phyloP scores from a whole-genome alignment of 805 yeast species.

The Candida namnaoensis region DNA sequence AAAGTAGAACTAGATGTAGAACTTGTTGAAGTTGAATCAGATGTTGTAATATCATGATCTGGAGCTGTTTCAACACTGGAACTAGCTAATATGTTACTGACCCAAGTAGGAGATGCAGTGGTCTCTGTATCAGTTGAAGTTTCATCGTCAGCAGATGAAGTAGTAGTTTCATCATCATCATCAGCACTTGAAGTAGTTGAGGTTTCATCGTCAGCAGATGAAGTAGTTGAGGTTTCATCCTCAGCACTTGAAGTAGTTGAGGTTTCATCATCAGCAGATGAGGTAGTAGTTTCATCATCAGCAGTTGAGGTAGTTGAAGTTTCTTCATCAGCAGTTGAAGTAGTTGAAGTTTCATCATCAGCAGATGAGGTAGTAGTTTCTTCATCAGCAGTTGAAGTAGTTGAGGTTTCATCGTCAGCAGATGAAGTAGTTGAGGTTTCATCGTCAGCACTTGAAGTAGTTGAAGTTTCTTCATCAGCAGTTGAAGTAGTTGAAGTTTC shows the following conservation, averaged over 20 bases:
- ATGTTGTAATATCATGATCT: too few species aligned
- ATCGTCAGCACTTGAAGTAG: too few species aligned
- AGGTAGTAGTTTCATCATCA: neutral
- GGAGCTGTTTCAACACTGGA: too few species aligned
- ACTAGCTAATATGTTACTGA: too few species aligned
- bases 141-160: neutral
- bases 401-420: too few species aligned
- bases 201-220: neutral
- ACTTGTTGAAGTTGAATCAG: too few species aligned
- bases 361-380: neutral
- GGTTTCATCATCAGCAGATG: neutral
- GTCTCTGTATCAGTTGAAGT: neutral
- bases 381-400: neutral
- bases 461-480: too few species aligned
- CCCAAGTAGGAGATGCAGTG: neutral
- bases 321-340: neutral
- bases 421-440: too few species aligned
- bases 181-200: too few species aligned
- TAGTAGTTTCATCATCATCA: neutral
- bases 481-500: neutral
- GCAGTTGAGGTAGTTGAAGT: neutral
- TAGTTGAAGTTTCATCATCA: neutral
- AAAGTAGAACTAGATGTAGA: too few species aligned
- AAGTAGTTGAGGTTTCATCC: neutral
- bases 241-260: neutral